A percentile compares a stretch with the other conserved stretches of the same genome.
Conservation (phyloP, 192 early-diverging fungal genomes). For the Ambispora gerdemannii region DNA sequence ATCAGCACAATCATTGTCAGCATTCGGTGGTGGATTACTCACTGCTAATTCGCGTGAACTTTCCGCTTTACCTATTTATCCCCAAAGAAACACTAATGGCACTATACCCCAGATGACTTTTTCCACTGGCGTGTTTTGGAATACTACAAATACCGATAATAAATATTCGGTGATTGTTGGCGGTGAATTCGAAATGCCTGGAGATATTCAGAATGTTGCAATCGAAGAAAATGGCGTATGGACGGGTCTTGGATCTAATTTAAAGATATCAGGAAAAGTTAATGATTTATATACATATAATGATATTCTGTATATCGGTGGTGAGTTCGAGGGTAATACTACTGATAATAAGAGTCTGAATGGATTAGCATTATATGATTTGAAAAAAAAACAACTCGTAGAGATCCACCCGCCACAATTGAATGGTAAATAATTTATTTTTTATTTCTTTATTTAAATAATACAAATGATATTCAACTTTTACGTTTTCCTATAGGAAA, state of each 20-base stretch:
- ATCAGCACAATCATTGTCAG: constrained; percentile 17
- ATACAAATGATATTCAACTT: background rate
- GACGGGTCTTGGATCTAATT: constrained; percentile 33
- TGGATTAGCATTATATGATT: constrained; percentile 50
- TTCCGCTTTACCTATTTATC: constrained; percentile 15
- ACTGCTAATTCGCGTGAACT: background rate
- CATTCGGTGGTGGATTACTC: background rate
- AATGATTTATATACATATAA: constrained; percentile 47
- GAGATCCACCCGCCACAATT: constrained; percentile 21
- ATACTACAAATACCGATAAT: constrained; percentile 42
- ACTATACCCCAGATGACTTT: constrained; percentile 34
- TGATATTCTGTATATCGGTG: constrained; percentile 57
- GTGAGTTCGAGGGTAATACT: constrained; percentile 42
- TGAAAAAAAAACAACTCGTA: constrained; percentile 37
- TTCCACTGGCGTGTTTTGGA: constrained; percentile 54
- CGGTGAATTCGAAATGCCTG: constrained; percentile 54
- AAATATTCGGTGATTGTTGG: constrained; percentile 45
- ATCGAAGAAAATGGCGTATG: constrained; percentile 43
- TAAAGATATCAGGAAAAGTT: constrained; percentile 46
- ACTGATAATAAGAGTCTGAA: constrained; percentile 27
- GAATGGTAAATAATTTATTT: constrained; percentile 31
- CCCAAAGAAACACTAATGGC: background rate
- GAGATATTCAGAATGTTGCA: constrained; percentile 43
- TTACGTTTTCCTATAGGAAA: constrained; percentile 1
- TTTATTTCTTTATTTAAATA: background rate